Base-by-base conservation (phyloP, 2,329 filamentous ascomycete species). In the Cladosporium sp. region DNA sequence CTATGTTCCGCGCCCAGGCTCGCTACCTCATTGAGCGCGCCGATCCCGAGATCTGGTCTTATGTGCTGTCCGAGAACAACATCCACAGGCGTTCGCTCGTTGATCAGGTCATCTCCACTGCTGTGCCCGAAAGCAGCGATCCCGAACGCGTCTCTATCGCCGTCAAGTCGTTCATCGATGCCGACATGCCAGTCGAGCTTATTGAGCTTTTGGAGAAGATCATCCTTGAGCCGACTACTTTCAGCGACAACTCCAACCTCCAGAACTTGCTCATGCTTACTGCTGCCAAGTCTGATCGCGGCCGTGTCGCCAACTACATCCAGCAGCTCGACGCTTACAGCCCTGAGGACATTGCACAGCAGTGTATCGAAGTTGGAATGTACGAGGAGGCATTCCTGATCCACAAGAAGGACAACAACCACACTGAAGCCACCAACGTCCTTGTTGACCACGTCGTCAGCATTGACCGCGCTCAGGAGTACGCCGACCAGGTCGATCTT, bases 141-240 rank as follows among this genome's bases (percentile, higher is more conserved):
- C 94, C 95, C 1, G 87, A 94, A 70, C 95, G 96, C 79, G 94
- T 99, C 34, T 96, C 91, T 0, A 83, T 97, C 64, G 94, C 94
- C 48, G 94, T 99, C 58, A 89, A 95, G 68, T 88, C 92, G 40
- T 96, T 99, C 80, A 85, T 99, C 54, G 86, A 88, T 64, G 90
- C 89, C 57, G 94, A 99, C 70, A 81, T 99, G 64, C 94, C 94
- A 8, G 86, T 87, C 4, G 94, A 99, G 78, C 83, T 99, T 52
- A 97, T 99, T 68, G 95, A 99, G 74, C 84, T 99, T 36, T 83
- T 99, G 17, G 95, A 99, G 81, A 99, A 97, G 85, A 99, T 99
- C 65, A 93, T 99, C 32, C 80, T 99, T n/a, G 94, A 99, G 80
- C 95, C 94, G n/a, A 96, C 93, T 4, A 90, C 90, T 4, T 99